Evolutionary conservation across 148 eudicot genomes (phyloP).

Genomic region (Selenicereus undatus): DNA sequence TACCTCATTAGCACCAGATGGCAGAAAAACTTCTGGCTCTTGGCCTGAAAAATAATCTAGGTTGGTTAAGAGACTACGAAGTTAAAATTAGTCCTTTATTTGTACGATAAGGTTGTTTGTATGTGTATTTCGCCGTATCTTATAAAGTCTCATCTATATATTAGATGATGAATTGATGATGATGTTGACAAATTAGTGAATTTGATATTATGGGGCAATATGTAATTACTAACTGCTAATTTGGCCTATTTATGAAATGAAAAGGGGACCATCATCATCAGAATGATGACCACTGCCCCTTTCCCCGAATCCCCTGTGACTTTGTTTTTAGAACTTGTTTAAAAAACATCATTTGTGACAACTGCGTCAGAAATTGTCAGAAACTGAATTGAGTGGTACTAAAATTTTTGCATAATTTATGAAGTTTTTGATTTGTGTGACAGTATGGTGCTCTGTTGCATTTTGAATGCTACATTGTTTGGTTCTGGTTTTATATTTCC

Average conservation of each 20-base stretch:
- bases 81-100: too few relatives aligned
- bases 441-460: constrained; percentile 20
- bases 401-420: constrained; percentile 9
- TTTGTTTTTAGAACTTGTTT: background rate
- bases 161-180: too few relatives aligned
- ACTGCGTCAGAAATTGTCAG: constrained; percentile 29
- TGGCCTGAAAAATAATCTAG: constrained; percentile 39
- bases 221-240: constrained; percentile 31
- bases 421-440: constrained; percentile 21
- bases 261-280: constrained; percentile 15
- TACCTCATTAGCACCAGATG: constrained; percentile 94
- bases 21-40: constrained; percentile 98
- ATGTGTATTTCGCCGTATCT: too few relatives aligned
- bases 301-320: constrained; percentile 16
- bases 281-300: constrained; percentile 11
- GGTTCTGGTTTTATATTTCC: constrained; percentile 20
- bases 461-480: constrained; percentile 39
- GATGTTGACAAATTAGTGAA: too few relatives aligned
- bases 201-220: constrained; percentile 3
- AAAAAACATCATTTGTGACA: constrained; percentile 19
- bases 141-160: too few relatives aligned
- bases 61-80: background rate
- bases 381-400: constrained; percentile 11
- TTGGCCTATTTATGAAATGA: constrained; percentile 28
- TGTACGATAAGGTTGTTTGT: background rate